Evolutionary conservation across 352 stramenopile genomes (phyloP), one percentile per base, ranked within the genome.

Genomic region (Globisporangium perplexum): DNA sequence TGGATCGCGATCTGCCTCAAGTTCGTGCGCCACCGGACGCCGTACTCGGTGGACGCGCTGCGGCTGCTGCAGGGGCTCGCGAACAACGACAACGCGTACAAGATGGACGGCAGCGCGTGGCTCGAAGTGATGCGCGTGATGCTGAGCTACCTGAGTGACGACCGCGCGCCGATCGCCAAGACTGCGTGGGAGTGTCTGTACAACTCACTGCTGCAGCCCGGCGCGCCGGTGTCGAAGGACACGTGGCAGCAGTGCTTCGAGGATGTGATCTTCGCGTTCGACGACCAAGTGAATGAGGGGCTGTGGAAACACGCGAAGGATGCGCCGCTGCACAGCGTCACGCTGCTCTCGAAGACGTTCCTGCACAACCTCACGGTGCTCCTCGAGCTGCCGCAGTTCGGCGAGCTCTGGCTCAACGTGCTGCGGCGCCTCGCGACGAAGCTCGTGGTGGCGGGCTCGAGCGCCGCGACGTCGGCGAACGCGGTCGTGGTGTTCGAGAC

Each of bases 191-290:
- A 93, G 54, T 91, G 84, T 53, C 57, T 95, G 23, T 84, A 90
- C 61, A 88, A 87, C 43, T 92, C 80, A 31, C 64, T 95, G 23
- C 42, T 95, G 53, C 64, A 90, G 7, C 82, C 82, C 22, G 81
- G 80, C 23, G 69, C 88, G 10, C 72, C 73, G 1, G 75, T 95
- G 22, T 69, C 74, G 6, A 83, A 82, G 50, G 72, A 82, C 33
- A 90, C 79, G 46, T 95, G 84, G 84, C 74, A 87, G 52, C 62
- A 84, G 44, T 95, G 84, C 59, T 95, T 95, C 53, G 68, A 89
- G 47, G 76, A 90, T n/a, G 77, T 93, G 20, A 90, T 95, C 53
- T 95, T 93, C 54, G 77, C 84, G 36, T 90, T 95, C 56, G 84
- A 95, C 50, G 77, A 95, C 56, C 81, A 91, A 48, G 77, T 89